Percentiles rank a stretch among this genome's conserved stretches.
These are phyloP conservation scores for Hyphopichia wangnamkhiaoensis DNA, from an alignment of 1,139 yeast species.

Conservation along the genomic window DNA sequence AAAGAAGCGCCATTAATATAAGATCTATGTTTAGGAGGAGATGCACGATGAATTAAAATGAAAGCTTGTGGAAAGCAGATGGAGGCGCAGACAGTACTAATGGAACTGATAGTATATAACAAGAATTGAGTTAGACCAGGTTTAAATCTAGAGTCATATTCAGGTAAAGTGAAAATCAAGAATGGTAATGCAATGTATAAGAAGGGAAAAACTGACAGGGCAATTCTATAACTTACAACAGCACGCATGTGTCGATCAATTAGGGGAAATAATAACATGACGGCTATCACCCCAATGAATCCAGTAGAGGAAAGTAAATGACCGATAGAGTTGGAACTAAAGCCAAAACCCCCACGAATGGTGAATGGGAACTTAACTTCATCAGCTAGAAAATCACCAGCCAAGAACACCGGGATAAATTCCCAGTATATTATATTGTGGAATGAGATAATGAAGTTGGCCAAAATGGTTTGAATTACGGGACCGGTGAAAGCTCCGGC, in stretches of 20 bases:
- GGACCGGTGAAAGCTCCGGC: constrained; percentile 30
- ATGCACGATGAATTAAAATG: constrained; percentile 48
- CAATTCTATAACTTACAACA: constrained; percentile 42
- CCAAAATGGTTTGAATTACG: constrained; percentile 41
- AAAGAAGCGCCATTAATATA: constrained; percentile 52
- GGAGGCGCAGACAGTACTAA: constrained; percentile 16
- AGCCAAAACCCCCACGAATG: constrained; percentile 35
- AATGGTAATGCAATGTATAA: constrained; percentile 53
- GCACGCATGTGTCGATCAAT: constrained; percentile 53
- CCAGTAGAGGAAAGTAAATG: constrained; percentile 57
- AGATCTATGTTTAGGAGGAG: constrained; percentile 50
- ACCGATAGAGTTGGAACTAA: constrained; percentile 51
- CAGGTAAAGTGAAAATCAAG: constrained; percentile 43
- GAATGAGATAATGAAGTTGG: constrained; percentile 46
- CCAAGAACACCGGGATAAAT: constrained; percentile 60
- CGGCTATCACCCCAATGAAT: constrained; percentile 52
- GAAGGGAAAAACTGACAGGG: constrained; percentile 46
- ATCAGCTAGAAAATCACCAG: constrained; percentile 41
- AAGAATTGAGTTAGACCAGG: constrained; percentile 22
- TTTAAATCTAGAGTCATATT: constrained; percentile 25
- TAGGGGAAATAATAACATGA: constrained; percentile 54
- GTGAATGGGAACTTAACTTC: constrained; percentile 38
- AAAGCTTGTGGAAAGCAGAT: constrained; percentile 4
- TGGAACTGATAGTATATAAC: constrained; percentile 28
- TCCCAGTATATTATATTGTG: constrained; percentile 59